phyloP scores from a whole-genome alignment of 495 filamentous ascomycete genomes.

The Neurospora hispaniola region DNA sequence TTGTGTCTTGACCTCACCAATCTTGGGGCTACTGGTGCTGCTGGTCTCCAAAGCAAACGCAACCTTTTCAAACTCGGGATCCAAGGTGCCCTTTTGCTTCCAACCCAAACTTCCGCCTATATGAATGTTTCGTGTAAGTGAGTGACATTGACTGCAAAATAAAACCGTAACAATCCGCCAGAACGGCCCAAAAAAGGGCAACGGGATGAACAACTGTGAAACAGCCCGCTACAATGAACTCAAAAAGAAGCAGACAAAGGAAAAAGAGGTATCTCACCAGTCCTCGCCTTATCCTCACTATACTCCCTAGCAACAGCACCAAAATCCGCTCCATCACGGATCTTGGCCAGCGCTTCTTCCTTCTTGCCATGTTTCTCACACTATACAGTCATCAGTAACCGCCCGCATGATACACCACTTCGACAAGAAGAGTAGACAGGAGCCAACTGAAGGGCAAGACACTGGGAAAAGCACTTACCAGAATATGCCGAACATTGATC shows the following conservation, averaged over 20 bases:
- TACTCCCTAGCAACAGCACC: conserved; percentile 80
- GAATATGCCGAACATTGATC: conserved; percentile 83
- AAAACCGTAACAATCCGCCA: background rate
- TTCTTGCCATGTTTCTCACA: conserved; percentile 85
- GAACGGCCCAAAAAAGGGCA: background rate
- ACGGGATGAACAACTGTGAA: too few relatives aligned
- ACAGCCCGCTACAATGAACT: too few relatives aligned
- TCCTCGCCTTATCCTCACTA: conserved; percentile 80
- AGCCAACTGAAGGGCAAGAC: background rate
- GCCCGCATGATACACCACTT: background rate
- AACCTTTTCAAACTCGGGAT: conserved; percentile 67
- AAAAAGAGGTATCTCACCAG: conserved; percentile 42
- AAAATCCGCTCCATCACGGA: conserved; percentile 69
- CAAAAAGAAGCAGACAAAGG: background rate
- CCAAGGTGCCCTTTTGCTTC: conserved; percentile 65
- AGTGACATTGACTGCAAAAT: background rate
- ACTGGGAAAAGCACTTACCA: conserved; percentile 26
- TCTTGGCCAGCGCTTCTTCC: conserved; percentile 73
- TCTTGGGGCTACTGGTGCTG: conserved; percentile 64
- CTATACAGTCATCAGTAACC: conserved; percentile 25
- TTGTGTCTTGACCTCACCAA: conserved; percentile 68
- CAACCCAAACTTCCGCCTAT: conserved; percentile 73
- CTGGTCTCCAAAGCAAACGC: conserved; percentile 72
- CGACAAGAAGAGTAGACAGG: background rate
- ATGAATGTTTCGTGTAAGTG: background rate